Conservation (phyloP, 805 yeast species). For the Kuraishia floccosa region DNA sequence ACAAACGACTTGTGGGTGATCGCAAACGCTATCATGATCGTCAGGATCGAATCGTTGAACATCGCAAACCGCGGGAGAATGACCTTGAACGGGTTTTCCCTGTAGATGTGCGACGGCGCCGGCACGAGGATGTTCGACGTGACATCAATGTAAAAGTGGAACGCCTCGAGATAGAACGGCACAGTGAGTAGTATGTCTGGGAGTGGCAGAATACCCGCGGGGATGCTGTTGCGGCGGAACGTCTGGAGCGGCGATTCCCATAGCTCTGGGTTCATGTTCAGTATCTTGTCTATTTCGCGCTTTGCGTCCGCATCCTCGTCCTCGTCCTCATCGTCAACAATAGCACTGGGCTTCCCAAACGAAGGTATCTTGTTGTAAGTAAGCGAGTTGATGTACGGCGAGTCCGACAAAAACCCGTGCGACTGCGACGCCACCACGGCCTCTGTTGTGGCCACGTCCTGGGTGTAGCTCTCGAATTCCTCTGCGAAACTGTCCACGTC, state of each 20-base stretch:
- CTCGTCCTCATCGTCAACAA: constrained; percentile 8
- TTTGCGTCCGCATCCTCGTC: constrained; percentile 5
- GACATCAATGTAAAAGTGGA: constrained; percentile 50
- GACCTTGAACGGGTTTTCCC: constrained; percentile 54
- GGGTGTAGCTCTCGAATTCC: no score
- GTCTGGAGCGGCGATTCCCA: no score
- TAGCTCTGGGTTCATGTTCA: no score
- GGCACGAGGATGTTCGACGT: constrained; percentile 58
- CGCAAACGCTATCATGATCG: constrained; percentile 43
- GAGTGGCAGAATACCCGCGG: constrained; percentile 29
- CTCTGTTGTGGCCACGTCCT: no score
- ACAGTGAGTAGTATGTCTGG: constrained; percentile 52
- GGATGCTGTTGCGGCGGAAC: no score
- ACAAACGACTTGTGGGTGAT: constrained; percentile 23
- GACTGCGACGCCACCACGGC: neutral
- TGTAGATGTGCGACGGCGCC: constrained; percentile 42
- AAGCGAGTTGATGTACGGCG: neutral
- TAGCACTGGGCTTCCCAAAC: neutral
- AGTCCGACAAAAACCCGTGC: no score
- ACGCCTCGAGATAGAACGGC: constrained; percentile 47
- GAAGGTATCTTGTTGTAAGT: no score
- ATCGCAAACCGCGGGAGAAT: constrained; percentile 61
- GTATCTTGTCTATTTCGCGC: no score
- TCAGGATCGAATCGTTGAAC: constrained; percentile 41
- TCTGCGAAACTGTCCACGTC: no score